Evolutionary conservation across 495 filamentous ascomycete genomes (phyloP), one percentile per base, ranked within the genome.

Genomic region (Aspergillus steynii): DNA sequence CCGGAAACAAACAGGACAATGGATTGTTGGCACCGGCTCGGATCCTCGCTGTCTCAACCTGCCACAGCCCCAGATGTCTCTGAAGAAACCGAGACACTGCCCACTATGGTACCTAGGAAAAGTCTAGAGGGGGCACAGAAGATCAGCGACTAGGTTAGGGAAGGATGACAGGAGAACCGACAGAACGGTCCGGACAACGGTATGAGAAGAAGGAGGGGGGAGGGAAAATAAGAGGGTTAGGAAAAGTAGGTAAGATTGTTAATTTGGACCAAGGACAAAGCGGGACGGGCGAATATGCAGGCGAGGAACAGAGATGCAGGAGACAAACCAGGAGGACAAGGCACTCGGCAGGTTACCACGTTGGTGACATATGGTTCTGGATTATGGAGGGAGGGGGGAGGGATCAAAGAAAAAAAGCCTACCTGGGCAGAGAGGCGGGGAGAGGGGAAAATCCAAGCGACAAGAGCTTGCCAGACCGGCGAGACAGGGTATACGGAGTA

Each of bases 61-160:
- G 42, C 46, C 60, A 65, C 63, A 60, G 55, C 50, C 59, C 61
- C 66, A 65, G 60, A 55, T 50, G 29, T 45, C 53, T 55, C 42
- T 46, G 1, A 14, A 4, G 53, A 47, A 14, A 59, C 56, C 56
- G 53, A 59, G 60, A 65, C 58, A 54, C 37, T 53, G 50, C 32
- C 37, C 42, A 62, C 61, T 54, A 64, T 42, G 55, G 37, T 65
- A 61, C 55, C 54, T 55, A 66, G 56, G 58, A 63, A 64, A 67
- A 68, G 65, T 65, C 64, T 53, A 55, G 34, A 45, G 53, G 15
- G 37, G 53, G 29, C 53, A 55, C 46, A 45, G 57, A 51, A 29
- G 20, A 53, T 28, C 49, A 53, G 48, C 34, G 32, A 29, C 28
- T 47, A 32, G 20, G 29, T 34, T n/a, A 25, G 48, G 26, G 46